Conservation (phyloP, 192 early-diverging fungal genomes). For the Diversispora eburnea region DNA sequence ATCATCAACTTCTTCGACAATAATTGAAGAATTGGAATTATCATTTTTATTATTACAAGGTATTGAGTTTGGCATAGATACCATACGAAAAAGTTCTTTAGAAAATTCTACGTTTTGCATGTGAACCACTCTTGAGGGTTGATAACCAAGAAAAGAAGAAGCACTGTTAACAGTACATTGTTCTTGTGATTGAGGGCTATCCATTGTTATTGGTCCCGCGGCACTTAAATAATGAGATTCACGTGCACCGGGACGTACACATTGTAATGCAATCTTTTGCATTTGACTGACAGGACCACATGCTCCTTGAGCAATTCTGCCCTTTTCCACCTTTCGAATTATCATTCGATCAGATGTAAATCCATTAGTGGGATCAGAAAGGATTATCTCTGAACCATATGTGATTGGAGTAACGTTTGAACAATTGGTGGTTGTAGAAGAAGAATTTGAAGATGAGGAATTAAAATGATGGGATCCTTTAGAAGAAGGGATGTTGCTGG, state of each 20-base stretch:
- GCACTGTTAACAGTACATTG: constrained; percentile 19
- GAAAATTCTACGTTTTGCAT: constrained; percentile 26
- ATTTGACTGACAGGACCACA: constrained; percentile 76
- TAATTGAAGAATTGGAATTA: neutral
- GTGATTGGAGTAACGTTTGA: constrained; percentile 49
- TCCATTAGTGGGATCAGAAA: constrained; percentile 62
- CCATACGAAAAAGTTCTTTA: constrained; percentile 34
- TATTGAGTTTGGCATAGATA: constrained; percentile 15
- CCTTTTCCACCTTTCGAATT: constrained; percentile 77
- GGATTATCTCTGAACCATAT: constrained; percentile 72
- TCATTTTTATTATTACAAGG: neutral
- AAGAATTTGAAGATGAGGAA: constrained; percentile 16
- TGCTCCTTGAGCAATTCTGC: constrained; percentile 58
- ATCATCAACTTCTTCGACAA: constrained; percentile 59
- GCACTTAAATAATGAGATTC: constrained; percentile 45
- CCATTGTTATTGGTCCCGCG: constrained; percentile 31
- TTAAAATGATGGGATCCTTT: constrained; percentile 31
- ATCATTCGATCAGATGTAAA: constrained; percentile 65
- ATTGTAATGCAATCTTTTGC: constrained; percentile 75
- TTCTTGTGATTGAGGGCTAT: constrained; percentile 22
- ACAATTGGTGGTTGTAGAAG: constrained; percentile 23
- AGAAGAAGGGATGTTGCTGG: constrained; percentile 1
- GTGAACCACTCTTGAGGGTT: constrained; percentile 25
- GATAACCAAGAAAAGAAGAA: constrained; percentile 26
- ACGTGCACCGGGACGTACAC: constrained; percentile 32